Percentiles rank a stretch among this genome's conserved stretches.
Evolutionary conservation across 805 yeast species (phyloP).

Genomic region (Metschnikowia aberdeeniae): DNA sequence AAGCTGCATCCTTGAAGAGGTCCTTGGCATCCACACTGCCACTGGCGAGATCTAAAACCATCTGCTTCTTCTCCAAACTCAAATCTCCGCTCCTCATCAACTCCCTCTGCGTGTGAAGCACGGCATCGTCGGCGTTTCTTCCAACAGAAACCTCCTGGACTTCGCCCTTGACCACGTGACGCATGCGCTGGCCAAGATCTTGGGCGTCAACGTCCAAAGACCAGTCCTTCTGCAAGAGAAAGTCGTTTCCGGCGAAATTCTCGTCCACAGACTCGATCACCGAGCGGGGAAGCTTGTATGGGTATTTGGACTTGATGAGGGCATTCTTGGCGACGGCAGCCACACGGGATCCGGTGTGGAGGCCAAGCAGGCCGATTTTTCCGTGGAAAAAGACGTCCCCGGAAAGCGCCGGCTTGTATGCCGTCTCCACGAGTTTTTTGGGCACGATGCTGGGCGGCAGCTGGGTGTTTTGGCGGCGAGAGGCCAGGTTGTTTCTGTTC

Average conservation of each 20-base stretch:
- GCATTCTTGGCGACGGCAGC: slow-evolving; percentile 39
- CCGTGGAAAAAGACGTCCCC: slow-evolving; percentile 37
- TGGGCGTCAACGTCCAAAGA: slow-evolving; percentile 20
- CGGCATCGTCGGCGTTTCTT: slow-evolving; percentile 1
- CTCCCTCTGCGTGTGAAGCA: slow-evolving; percentile 15
- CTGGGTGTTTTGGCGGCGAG: too few species aligned
- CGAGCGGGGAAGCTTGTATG: slow-evolving; percentile 34
- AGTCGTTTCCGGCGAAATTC: slow-evolving; percentile 24
- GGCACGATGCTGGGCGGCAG: slow-evolving; percentile 10
- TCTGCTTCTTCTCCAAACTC: slow-evolving; percentile 24
- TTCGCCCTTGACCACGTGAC: slow-evolving; percentile 33
- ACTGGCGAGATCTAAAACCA: slow-evolving; percentile 27
- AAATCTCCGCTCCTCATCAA: slow-evolving; percentile 30
- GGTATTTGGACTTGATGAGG: slow-evolving; percentile 37
- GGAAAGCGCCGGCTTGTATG: slow-evolving; percentile 19
- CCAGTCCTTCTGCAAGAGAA: slow-evolving; percentile 31
- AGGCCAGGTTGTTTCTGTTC: not conserved
- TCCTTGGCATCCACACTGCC: slow-evolving; percentile 26
- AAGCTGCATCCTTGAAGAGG: slow-evolving; percentile 25
- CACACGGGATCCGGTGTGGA: slow-evolving; percentile 28
- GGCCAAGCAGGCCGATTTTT: slow-evolving; percentile 22
- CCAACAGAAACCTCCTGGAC: slow-evolving; percentile 12
- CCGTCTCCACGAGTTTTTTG: slow-evolving; percentile 13
- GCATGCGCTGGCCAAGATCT: slow-evolving; percentile 23
- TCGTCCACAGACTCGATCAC: slow-evolving; percentile 24